Evolutionary conservation across 2,329 filamentous ascomycete species (phyloP), one percentile per base, ranked within the genome.

Genomic region (Plenodomus lindquistii): DNA sequence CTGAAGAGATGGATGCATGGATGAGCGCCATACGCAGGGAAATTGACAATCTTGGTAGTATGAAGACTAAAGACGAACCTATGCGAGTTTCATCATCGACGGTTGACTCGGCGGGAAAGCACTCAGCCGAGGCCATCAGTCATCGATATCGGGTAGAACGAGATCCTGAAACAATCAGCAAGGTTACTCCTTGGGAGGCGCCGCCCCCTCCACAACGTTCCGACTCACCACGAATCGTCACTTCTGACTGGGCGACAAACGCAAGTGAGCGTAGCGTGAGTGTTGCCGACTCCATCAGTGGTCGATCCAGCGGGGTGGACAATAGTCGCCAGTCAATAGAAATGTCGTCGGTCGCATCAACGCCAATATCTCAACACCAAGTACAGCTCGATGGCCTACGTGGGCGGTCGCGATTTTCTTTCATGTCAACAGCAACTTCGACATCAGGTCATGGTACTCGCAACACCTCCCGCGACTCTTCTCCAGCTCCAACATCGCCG

Each of bases 1-100:
- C 86, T 2, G 83, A 87, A 54, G 85, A 89, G 37, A 89, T 93
- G 87, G 86, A 91, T 50, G 74, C 77, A 37, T 94, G 89, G 89
- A 83, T 93, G 66, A 78, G 80, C 1, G 77, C 80, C 0, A 74
- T 93, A 22, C 81, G 89, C 34, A 80, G 80, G 45, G 85, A 89
- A 62, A 91, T 93, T 42, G 85, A 89, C 59, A 76, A 77, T 5
- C 72, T 89, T 7, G 87, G 87, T 21, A 88, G 88, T 16, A 86
- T 82, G 73, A 85, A 82, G 67, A 50, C 50, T 2, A 66, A 61
- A 44, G 56, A 65, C 10, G 68, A 72, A 19, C 54, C 62, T 3
- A 58, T 54, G 37, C 42, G 65, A 22, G 56, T 57, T 15, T 70
- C 65, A 3, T 60, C 63, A n/a, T 67, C 61, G 9, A 62, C 55